These are phyloP conservation scores for Discostella stelligeroides DNA, from an alignment of 108 stramenopile genomes.

Conservation along the genomic window DNA sequence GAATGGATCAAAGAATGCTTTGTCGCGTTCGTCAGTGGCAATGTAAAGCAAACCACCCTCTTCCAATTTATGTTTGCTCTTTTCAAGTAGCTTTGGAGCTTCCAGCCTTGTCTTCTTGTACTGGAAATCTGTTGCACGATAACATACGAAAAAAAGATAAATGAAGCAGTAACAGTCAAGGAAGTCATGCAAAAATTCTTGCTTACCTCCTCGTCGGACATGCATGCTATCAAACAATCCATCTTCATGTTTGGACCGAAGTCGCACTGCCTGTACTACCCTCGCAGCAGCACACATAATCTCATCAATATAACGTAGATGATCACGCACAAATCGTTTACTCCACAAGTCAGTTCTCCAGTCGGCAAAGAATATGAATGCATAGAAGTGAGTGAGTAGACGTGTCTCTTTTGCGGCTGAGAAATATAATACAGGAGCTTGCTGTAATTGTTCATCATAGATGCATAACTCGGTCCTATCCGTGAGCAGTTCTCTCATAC, in stretches of 20 bases:
- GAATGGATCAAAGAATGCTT: slow-evolving; percentile 77
- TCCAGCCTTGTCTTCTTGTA: slow-evolving; percentile 51
- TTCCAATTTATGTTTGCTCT: slow-evolving; percentile 46
- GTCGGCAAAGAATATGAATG: slow-evolving; percentile 86
- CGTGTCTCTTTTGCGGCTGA: slow-evolving; percentile 52
- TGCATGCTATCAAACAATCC: slow-evolving; percentile 80
- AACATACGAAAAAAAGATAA: not conserved
- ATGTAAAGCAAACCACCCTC: slow-evolving; percentile 49
- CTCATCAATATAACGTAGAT: slow-evolving; percentile 76
- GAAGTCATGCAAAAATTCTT: not conserved
- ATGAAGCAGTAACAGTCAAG: no score
- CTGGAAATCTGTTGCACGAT: slow-evolving; percentile 24
- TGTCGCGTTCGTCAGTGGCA: slow-evolving; percentile 73
- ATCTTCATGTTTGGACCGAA: slow-evolving; percentile 36
- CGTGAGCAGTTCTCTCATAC: slow-evolving; percentile 74
- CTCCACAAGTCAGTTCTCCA: slow-evolving; percentile 77
- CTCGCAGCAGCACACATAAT: slow-evolving; percentile 83
- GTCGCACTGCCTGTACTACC: slow-evolving; percentile 62
- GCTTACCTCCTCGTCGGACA: slow-evolving; percentile 78
- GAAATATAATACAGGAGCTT: slow-evolving; percentile 70
- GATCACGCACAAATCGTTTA: slow-evolving; percentile 64
- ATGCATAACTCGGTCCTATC: slow-evolving; percentile 68
- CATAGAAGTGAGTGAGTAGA: slow-evolving; percentile 84
- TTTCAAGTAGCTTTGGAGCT: slow-evolving; percentile 37
- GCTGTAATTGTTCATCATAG: slow-evolving; percentile 70